Percentiles rank a stretch among this genome's conserved stretches.
These are phyloP conservation scores for Lactarius tabidus DNA, from an alignment of 768 basidiomycete species.

Conservation along the genomic window DNA sequence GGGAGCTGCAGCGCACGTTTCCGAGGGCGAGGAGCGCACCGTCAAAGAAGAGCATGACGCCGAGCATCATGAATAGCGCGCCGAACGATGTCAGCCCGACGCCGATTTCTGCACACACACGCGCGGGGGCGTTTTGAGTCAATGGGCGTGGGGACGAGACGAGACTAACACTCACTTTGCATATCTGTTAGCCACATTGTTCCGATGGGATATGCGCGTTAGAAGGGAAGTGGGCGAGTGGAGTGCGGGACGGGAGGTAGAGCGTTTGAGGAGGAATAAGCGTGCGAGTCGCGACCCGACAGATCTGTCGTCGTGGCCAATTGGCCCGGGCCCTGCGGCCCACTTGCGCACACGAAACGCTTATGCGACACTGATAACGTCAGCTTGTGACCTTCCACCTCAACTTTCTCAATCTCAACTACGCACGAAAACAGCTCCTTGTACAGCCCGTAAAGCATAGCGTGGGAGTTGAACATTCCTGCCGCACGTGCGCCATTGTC, in stretches of 20 bases:
- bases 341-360: no score
- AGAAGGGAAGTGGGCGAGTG: neutral
- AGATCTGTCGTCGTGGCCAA: no score
- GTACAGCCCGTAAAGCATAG: no score
- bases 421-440: no score
- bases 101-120: slow-evolving; percentile 71
- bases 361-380: no score
- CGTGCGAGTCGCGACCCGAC: neutral
- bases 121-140: neutral
- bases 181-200: slow-evolving; percentile 64
- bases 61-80: slow-evolving; percentile 91
- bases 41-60: slow-evolving; percentile 95
- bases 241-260: neutral
- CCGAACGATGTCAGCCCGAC: slow-evolving; percentile 97
- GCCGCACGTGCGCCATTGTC: no score
- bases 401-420: no score
- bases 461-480: no score
- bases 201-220: neutral
- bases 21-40: slow-evolving; percentile 94
- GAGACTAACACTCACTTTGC: slow-evolving; percentile 58
- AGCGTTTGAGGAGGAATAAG: neutral
- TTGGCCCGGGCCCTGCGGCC: no score
- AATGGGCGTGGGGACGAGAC: neutral
- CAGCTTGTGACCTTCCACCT: no score
- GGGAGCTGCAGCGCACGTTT: slow-evolving; percentile 64